phyloP scores from a whole-genome alignment of 805 yeast genomes.

The Brettanomyces bruxellensis region DNA sequence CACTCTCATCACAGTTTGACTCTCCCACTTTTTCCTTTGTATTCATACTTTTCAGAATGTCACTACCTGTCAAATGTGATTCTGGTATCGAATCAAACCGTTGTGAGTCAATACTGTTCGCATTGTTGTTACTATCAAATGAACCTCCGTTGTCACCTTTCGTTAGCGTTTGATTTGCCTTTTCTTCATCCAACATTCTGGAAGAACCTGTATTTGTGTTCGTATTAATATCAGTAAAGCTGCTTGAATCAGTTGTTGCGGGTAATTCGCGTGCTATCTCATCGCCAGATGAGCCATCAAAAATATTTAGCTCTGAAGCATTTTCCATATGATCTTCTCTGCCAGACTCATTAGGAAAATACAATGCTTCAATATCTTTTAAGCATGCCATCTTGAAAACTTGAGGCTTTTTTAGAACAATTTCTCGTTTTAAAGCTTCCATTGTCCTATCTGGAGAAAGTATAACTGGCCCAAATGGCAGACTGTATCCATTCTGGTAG shows the following conservation, averaged over 20 bases:
- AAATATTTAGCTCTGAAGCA: no score
- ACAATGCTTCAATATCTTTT: constrained; percentile 72
- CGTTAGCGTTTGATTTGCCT: no score
- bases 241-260: constrained; percentile 3
- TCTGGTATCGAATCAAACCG: not conserved
- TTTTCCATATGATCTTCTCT: not conserved
- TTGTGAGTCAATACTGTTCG: not conserved
- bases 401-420: constrained; percentile 90
- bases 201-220: constrained; percentile 2
- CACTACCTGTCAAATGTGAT: not conserved
- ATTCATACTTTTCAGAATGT: not conserved
- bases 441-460: constrained; percentile 93
- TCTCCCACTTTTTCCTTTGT: not conserved
- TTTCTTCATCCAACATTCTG: not conserved
- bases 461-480: constrained; percentile 91
- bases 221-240: constrained; percentile 14
- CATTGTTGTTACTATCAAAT: not conserved
- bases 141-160: not conserved
- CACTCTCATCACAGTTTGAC: constrained; percentile 8
- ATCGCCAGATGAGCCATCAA: not conserved
- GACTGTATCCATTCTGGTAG: constrained; percentile 59
- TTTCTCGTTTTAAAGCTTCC: constrained; percentile 89
- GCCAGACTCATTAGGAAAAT: constrained; percentile 19
- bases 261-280: not conserved
- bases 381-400: constrained; percentile 98